A percentile compares a stretch with the other conserved stretches of the same genome.
Conservation (phyloP, 2,329 filamentous ascomycete species). For the Sordariomycetes sp. region DNA sequence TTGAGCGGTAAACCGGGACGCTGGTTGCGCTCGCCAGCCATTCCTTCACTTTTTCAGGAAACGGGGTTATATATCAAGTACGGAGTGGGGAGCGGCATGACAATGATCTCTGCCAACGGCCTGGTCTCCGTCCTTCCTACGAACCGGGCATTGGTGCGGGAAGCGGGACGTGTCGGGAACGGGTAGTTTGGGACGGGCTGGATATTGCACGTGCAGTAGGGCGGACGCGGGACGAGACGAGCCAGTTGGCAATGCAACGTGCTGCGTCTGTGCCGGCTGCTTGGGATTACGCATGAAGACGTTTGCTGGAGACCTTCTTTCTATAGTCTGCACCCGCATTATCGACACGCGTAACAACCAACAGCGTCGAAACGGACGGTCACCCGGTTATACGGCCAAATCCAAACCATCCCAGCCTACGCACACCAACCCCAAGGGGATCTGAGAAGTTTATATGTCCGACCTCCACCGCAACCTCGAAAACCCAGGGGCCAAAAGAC, state of each 20-base stretch:
- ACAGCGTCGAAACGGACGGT: neutral
- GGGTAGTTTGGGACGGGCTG: neutral
- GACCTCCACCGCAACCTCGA: slow-evolving; percentile 21
- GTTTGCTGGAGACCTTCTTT: neutral
- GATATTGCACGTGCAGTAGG: neutral
- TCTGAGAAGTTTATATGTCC: slow-evolving; percentile 20
- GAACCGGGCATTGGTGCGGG: neutral
- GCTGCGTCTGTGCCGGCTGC: neutral
- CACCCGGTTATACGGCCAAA: neutral
- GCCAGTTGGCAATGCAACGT: neutral
- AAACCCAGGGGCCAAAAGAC: slow-evolving; percentile 11
- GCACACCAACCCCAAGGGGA: neutral
- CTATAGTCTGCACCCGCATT: neutral
- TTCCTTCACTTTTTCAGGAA: neutral
- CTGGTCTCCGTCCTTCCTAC: neutral
- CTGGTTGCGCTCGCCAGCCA: neutral
- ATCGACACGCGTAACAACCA: neutral
- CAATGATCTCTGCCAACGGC: slow-evolving; percentile 1
- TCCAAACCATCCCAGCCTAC: neutral
- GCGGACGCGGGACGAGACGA: neutral
- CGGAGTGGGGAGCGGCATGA: neutral
- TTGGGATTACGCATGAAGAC: neutral
- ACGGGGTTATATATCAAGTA: neutral
- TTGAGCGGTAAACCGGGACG: neutral
- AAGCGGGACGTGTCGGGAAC: neutral